Conservation (phyloP, 2,329 filamentous ascomycete genomes). For the Curvularia verruculosa region DNA sequence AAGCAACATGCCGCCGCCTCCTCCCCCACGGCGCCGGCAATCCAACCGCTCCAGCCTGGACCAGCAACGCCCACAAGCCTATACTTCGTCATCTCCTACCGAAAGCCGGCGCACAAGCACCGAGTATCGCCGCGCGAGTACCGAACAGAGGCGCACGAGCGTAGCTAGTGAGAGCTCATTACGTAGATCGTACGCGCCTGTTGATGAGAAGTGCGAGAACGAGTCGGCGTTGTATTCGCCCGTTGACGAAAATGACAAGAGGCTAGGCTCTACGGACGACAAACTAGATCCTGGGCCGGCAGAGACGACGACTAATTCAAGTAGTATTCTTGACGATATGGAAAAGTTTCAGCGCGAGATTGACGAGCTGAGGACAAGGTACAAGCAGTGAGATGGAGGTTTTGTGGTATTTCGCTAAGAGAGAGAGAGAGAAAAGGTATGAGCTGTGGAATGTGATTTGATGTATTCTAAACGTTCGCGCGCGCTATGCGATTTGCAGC, state of each 20-base stretch:
- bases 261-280: slow-evolving; percentile 9
- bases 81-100: slow-evolving; percentile 28
- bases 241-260: slow-evolving; percentile 34
- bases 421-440: not conserved
- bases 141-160: slow-evolving; percentile 44
- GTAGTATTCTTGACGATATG: slow-evolving; percentile 48
- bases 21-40: slow-evolving; percentile 43
- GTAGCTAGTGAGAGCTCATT: slow-evolving; percentile 43
- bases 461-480: not conserved
- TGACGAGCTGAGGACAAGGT: slow-evolving; percentile 45
- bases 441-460: not conserved
- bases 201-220: slow-evolving; percentile 21
- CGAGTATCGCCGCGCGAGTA: slow-evolving; percentile 33
- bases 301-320: slow-evolving; percentile 22
- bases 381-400: slow-evolving; percentile 17
- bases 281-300: not conserved
- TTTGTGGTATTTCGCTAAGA: not conserved
- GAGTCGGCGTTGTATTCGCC: slow-evolving; percentile 39
- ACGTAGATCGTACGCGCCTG: slow-evolving; percentile 31
- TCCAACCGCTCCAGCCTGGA: slow-evolving; percentile 44
- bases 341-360: slow-evolving; percentile 49
- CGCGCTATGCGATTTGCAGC: not conserved
- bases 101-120: slow-evolving; percentile 39
- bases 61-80: slow-evolving; percentile 30
- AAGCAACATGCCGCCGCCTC: slow-evolving; percentile 35